These are phyloP conservation scores for Cryptosporidium viatorum DNA, from an alignment of 169 alveolate species.

Conservation along the genomic window DNA sequence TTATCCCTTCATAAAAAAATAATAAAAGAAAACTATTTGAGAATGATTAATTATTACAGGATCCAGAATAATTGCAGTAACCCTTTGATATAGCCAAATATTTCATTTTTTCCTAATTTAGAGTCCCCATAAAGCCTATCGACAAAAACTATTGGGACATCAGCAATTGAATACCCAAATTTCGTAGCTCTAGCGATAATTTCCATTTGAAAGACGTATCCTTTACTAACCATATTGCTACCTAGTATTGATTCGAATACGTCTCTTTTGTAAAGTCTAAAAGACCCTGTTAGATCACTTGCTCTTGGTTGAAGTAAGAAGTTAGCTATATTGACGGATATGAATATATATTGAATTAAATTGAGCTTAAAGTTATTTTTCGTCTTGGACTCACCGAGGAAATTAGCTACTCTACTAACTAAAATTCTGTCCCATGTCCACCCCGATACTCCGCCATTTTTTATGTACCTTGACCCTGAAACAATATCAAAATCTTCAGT, in stretches of 20 bases:
- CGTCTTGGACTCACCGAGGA: slow-evolving; percentile 76
- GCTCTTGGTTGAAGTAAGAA: slow-evolving; percentile 85
- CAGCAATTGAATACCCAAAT: slow-evolving; percentile 90
- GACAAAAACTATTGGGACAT: slow-evolving; percentile 96
- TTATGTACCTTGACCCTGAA: slow-evolving; percentile 94
- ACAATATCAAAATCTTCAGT: slow-evolving; percentile 92
- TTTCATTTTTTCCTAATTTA: slow-evolving; percentile 94
- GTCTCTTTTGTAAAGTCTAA: slow-evolving; percentile 92
- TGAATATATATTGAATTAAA: neutral
- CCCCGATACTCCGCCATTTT: slow-evolving; percentile 96
- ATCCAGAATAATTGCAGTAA: slow-evolving; percentile 88
- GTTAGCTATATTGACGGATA: slow-evolving; percentile 75
- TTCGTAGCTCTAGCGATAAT: slow-evolving; percentile 92
- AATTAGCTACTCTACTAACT: slow-evolving; percentile 95
- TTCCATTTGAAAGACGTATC: slow-evolving; percentile 98
- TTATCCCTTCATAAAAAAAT: slow-evolving; percentile 32
- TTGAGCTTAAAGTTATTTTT: neutral
- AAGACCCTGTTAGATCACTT: slow-evolving; percentile 95
- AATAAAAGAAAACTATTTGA: neutral
- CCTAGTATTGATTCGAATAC: slow-evolving; percentile 87
- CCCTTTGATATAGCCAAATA: slow-evolving; percentile 90
- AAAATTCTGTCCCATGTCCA: slow-evolving; percentile 94
- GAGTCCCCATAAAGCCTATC: slow-evolving; percentile 96
- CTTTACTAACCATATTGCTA: slow-evolving; percentile 85
- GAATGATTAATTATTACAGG: slow-evolving; percentile 75